A percentile compares a stretch with the other conserved stretches of the same genome.
phyloP scores from a whole-genome alignment of 1,284 basidiomycete genomes.

The Waitea zeae region DNA sequence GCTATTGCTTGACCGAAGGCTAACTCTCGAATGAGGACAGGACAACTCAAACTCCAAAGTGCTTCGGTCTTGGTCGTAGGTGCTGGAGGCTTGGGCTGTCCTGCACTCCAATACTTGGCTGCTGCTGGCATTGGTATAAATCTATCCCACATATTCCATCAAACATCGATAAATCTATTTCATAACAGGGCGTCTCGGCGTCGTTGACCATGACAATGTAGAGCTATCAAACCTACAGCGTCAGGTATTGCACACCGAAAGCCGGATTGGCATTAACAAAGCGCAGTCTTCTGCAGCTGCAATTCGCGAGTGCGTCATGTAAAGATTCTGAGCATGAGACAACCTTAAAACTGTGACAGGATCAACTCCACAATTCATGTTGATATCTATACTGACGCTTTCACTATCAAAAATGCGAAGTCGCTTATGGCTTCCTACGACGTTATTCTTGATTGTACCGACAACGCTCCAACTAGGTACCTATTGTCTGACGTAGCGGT shows the following conservation, averaged over 20 bases:
- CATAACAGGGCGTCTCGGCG: conserved; percentile 54
- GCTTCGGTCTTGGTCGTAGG: conserved; percentile 82
- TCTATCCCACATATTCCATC: not conserved
- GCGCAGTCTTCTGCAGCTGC: conserved; percentile 66
- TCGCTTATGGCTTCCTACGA: conserved; percentile 46
- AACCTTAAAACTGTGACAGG: conserved; percentile 20
- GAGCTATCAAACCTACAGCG: conserved; percentile 89
- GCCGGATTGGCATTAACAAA: conserved; percentile 69
- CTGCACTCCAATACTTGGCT: conserved; percentile 85
- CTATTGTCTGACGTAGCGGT: conserved; percentile 88
- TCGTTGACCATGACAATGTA: conserved; percentile 86
- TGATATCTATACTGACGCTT: conserved; percentile 29
- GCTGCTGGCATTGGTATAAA: conserved; percentile 77
- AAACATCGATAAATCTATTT: conserved; percentile 1
- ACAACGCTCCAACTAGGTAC: conserved; percentile 87
- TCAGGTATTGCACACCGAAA: conserved; percentile 81
- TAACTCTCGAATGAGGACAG: conserved; percentile 23
- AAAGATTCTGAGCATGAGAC: too few species aligned
- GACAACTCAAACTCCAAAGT: conserved; percentile 65
- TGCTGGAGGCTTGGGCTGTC: conserved; percentile 93
- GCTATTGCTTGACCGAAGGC: too few species aligned
- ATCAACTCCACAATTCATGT: conserved; percentile 52
- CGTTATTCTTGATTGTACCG: conserved; percentile 88
- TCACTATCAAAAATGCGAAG: conserved; percentile 46
- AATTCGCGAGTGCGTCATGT: conserved; percentile 32